These are phyloP conservation scores for Suhomyces sp. DNA, from an alignment of 805 yeast species.

Conservation along the genomic window DNA sequence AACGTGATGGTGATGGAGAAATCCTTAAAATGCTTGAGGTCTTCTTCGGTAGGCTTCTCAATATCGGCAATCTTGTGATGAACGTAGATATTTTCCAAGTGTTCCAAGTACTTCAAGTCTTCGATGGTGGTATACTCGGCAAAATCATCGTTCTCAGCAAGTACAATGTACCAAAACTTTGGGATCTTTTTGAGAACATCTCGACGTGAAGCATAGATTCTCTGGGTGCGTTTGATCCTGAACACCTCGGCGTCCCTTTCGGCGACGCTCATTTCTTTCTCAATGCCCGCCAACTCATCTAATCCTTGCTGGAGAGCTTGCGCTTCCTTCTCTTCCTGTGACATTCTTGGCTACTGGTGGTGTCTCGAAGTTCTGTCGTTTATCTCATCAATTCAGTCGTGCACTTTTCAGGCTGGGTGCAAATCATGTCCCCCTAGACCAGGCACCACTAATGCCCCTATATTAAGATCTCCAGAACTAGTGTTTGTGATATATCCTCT, in stretches of 20 bases:
- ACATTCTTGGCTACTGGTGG: constrained; percentile 3
- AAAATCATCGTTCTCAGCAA: constrained; percentile 82
- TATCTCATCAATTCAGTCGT: not conserved
- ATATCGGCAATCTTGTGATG: constrained; percentile 43
- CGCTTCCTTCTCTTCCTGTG: not conserved
- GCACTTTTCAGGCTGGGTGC: not conserved
- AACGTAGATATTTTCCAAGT: constrained; percentile 61
- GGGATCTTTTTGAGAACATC: constrained; percentile 54
- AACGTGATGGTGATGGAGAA: constrained; percentile 63
- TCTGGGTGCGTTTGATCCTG: constrained; percentile 51
- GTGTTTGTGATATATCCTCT: not conserved
- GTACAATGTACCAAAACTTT: constrained; percentile 82
- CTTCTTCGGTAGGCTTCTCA: constrained; percentile 13
- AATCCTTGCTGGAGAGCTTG: constrained; percentile 25
- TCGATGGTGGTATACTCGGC: constrained; percentile 74
- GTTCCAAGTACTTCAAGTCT: constrained; percentile 74
- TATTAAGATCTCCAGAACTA: not conserved
- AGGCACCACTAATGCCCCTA: not conserved
- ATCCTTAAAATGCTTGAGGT: constrained; percentile 44
- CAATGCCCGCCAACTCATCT: constrained; percentile 53
- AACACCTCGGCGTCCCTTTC: constrained; percentile 59
- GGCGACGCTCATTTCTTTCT: constrained; percentile 54
- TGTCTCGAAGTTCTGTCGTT: not conserved
- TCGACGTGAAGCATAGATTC: constrained; percentile 58
- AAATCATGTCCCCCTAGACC: not conserved